Conservation (phyloP, 1,284 basidiomycete species). For the Cryptococcus sp. region DNA sequence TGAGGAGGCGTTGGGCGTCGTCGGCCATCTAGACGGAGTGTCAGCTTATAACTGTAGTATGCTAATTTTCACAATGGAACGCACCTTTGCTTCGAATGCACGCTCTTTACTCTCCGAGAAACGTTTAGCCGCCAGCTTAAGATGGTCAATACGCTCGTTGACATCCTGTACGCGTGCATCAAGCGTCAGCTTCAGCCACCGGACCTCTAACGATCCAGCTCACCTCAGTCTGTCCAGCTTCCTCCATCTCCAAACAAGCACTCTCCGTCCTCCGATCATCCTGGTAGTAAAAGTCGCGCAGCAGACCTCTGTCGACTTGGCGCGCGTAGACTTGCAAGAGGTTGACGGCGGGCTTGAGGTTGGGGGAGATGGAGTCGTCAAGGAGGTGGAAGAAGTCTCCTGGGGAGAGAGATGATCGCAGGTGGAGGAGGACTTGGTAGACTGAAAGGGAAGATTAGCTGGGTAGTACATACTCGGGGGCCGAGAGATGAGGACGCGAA, state of each 20-base stretch:
- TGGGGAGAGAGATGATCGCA: conserved; percentile 75
- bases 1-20: conserved; percentile 72
- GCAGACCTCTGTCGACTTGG: conserved; percentile 84
- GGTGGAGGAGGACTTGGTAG: conserved; percentile 81
- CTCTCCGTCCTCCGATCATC: conserved; percentile 93
- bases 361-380: conserved; percentile 72
- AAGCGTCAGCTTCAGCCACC: conserved; percentile 6
- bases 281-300: conserved; percentile 96
- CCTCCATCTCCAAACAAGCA: conserved; percentile 78
- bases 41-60: background rate
- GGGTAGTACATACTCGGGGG: background rate
- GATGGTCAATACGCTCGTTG: conserved; percentile 63
- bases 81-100: conserved; percentile 81
- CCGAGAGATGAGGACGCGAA: conserved; percentile 1
- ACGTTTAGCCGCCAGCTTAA: conserved; percentile 82
- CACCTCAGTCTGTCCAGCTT: conserved; percentile 65
- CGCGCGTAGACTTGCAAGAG: conserved; percentile 83
- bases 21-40: conserved; percentile 69
- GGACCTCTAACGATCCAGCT: conserved; percentile 24
- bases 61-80: too few relatives aligned
- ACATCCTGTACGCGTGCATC: conserved; percentile 63
- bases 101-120: conserved; percentile 92
- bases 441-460: conserved; percentile 55
- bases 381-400: conserved; percentile 93
- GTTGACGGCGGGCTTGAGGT: conserved; percentile 67